Conservation (phyloP, 305 asterid species). For the Ilex paraguariensis region DNA sequence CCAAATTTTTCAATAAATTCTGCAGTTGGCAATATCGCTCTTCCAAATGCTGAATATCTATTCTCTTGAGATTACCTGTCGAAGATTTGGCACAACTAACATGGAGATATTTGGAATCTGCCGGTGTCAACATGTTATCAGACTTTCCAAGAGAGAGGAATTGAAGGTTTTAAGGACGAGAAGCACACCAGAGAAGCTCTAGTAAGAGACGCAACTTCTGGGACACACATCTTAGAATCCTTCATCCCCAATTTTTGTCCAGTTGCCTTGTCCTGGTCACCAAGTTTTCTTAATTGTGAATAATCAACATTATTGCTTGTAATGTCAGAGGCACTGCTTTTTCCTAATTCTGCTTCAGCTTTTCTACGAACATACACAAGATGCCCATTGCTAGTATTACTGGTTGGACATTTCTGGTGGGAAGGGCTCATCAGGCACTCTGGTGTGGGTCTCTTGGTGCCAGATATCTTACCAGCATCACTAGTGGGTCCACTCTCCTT, state of each 20-base stretch:
- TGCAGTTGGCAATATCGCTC: conserved; percentile 50
- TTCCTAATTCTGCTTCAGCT: conserved; percentile 43
- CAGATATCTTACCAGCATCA: conserved; percentile 33
- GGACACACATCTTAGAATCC: conserved; percentile 22
- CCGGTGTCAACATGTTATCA: conserved; percentile 28
- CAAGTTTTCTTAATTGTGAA: conserved; percentile 25
- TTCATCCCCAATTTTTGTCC: conserved; percentile 25
- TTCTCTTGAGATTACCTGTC: conserved; percentile 25
- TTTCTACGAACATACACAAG: conserved; percentile 74
- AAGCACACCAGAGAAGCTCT: conserved; percentile 36
- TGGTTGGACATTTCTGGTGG: conserved; percentile 27
- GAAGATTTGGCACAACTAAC: conserved; percentile 24
- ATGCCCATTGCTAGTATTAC: conserved; percentile 44
- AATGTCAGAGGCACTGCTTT: conserved; percentile 26
- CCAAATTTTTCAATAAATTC: conserved; percentile 46
- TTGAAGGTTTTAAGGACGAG: conserved; percentile 36
- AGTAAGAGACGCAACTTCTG: conserved; percentile 31
- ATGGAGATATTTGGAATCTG: conserved; percentile 27
- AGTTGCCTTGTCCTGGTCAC: conserved; percentile 28
- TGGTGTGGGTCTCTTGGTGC: conserved; percentile 33
- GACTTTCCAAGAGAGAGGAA: conserved; percentile 36
- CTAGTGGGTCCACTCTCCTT: conserved; percentile 22
- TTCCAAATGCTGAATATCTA: conserved; percentile 41
- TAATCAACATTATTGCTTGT: conserved; percentile 21
- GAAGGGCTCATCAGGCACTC: conserved; percentile 21